phyloP scores from a whole-genome alignment of 2,329 filamentous ascomycete genomes.

The Phaeomoniella chlamydospora region DNA sequence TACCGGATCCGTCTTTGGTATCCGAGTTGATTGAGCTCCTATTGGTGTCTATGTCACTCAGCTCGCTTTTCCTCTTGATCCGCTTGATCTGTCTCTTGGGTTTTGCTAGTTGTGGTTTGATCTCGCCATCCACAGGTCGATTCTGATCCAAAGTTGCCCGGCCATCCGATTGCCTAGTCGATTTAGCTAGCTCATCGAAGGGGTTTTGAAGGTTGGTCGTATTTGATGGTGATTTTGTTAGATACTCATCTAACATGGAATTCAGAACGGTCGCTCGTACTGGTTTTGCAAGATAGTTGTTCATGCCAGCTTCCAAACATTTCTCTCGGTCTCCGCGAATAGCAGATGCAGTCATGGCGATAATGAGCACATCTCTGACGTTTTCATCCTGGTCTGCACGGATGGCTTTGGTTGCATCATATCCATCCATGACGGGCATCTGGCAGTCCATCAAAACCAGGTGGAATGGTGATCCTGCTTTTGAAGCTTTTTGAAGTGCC shows the following conservation, averaged over 20 bases:
- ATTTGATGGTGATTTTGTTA: slow-evolving; percentile 32
- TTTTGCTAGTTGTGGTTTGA: too few species aligned
- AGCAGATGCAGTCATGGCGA: slow-evolving; percentile 91
- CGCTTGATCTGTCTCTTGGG: neutral
- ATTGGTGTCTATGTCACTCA: neutral
- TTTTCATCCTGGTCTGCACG: slow-evolving; percentile 61
- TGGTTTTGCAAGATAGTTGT: slow-evolving; percentile 90
- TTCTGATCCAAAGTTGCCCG: neutral
- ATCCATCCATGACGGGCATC: slow-evolving; percentile 88
- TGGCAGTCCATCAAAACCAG: slow-evolving; percentile 92
- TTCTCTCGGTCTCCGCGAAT: slow-evolving; percentile 93
- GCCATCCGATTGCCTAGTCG: neutral
- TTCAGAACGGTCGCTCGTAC: slow-evolving; percentile 81
- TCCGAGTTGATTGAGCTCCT: neutral
- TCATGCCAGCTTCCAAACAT: slow-evolving; percentile 92
- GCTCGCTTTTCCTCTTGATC: neutral
- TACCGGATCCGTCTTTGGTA: neutral
- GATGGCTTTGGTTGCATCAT: slow-evolving; percentile 75
- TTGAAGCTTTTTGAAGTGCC: slow-evolving; percentile 59
- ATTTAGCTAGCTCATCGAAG: neutral
- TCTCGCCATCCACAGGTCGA: neutral
- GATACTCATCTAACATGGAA: slow-evolving; percentile 61
- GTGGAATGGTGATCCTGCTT: slow-evolving; percentile 65
- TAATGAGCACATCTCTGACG: slow-evolving; percentile 75
- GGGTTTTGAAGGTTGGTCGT: slow-evolving; percentile 27